A percentile compares a stretch with the other conserved stretches of the same genome.
phyloP scores from a whole-genome alignment of 306 rosid species.

The Cicer yamashitae region DNA sequence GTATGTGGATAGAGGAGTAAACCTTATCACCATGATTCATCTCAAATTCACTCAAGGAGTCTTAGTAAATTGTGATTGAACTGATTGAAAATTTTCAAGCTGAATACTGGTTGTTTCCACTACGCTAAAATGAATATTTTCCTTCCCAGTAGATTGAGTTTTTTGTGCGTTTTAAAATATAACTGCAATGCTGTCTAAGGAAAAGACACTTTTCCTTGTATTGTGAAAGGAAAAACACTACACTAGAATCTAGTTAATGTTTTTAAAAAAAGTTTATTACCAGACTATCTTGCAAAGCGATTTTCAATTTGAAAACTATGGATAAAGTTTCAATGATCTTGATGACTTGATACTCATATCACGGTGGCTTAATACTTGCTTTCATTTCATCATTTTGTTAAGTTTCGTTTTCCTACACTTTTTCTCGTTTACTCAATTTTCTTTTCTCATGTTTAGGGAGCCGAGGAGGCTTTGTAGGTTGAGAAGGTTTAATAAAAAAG shows the following conservation, averaged over 20 bases:
- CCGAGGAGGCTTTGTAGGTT: background rate
- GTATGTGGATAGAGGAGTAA: slow-evolving; percentile 1
- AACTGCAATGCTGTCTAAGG: background rate
- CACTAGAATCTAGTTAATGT: background rate
- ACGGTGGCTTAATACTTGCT: background rate
- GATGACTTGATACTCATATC: background rate
- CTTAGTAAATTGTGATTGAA: background rate
- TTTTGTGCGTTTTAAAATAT: slow-evolving; percentile 13
- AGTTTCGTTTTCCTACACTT: background rate
- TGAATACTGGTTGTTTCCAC: slow-evolving; percentile 15
- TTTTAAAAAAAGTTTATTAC: background rate
- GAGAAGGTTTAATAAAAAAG: background rate
- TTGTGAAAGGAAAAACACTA: background rate
- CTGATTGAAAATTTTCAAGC: background rate
- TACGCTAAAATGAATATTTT: background rate
- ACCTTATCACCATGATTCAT: background rate
- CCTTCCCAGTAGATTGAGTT: background rate
- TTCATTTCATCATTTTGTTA: background rate
- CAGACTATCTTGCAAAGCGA: background rate
- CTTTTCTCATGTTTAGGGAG: background rate
- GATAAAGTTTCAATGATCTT: background rate
- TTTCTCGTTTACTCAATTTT: background rate
- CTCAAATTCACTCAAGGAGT: background rate
- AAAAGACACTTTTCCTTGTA: background rate
- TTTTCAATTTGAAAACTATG: background rate